Evolutionary conservation across 139 green algal genomes (phyloP).

Genomic region (Chloropicon primus): DNA sequence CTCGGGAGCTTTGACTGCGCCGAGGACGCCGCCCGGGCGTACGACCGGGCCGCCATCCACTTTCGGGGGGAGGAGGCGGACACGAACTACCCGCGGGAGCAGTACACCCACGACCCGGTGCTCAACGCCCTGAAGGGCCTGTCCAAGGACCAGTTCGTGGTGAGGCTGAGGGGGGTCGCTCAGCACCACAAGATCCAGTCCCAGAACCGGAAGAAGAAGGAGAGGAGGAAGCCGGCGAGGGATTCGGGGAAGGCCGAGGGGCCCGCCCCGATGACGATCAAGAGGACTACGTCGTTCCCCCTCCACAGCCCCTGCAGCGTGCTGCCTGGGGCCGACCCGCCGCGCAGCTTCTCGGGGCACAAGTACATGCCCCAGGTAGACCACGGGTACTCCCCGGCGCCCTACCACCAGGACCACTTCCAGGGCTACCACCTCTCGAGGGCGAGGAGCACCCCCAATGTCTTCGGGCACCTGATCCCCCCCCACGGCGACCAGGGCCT

Average conservation of each 20-base stretch:
- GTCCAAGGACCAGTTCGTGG: not conserved
- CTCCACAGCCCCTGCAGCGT: not conserved
- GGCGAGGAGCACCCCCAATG: too few relatives aligned
- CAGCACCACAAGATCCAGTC: not conserved
- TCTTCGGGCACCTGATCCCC: too few relatives aligned
- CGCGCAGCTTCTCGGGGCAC: too few relatives aligned
- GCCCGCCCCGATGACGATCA: not conserved
- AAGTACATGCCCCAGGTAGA: too few relatives aligned
- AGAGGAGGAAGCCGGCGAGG: not conserved
- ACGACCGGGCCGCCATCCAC: slow-evolving; percentile 63
- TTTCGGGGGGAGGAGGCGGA: slow-evolving; percentile 56
- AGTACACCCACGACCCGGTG: not conserved
- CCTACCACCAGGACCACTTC: too few relatives aligned
- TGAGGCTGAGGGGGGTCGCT: not conserved
- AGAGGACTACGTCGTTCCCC: not conserved
- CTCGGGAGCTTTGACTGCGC: slow-evolving; percentile 8
- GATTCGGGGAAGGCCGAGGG: too few relatives aligned
- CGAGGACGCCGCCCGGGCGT: slow-evolving; percentile 37
- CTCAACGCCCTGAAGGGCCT: not conserved
- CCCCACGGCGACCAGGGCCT: not conserved
- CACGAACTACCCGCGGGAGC: slow-evolving; percentile 49
- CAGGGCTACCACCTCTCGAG: not conserved
- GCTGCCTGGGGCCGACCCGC: too few relatives aligned
- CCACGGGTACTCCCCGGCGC: too few relatives aligned
- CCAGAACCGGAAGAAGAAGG: not conserved